These are phyloP conservation scores for Trametes cubensis DNA, from an alignment of 768 basidiomycete species.

Conservation along the genomic window DNA sequence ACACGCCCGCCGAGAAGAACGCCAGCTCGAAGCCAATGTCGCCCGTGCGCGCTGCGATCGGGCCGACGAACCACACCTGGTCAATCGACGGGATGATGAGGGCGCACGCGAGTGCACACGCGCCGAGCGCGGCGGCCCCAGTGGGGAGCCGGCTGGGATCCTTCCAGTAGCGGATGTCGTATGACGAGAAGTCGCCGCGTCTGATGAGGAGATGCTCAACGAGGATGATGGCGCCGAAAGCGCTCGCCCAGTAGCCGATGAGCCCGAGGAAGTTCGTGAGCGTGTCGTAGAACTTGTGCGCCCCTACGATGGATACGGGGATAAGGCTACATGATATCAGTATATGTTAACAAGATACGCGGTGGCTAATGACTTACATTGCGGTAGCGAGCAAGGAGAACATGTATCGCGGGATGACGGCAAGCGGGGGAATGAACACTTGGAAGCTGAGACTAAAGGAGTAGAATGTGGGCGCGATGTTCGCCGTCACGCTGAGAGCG, in stretches of 20 bases:
- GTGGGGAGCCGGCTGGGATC: constrained; percentile 54
- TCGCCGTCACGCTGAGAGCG: constrained; percentile 75
- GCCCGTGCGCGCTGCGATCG: constrained; percentile 62
- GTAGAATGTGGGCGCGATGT: constrained; percentile 84
- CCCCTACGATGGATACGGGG: constrained; percentile 72
- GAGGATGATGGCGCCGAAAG: constrained; percentile 61
- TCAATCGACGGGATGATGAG: constrained; percentile 68
- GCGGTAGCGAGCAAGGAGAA: constrained; percentile 67
- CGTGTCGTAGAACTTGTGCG: constrained; percentile 62
- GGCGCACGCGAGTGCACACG: constrained; percentile 53
- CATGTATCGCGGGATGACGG: constrained; percentile 66
- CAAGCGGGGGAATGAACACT: constrained; percentile 60
- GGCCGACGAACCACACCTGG: constrained; percentile 72
- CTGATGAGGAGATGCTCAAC: constrained; percentile 72
- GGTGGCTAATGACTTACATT: constrained; percentile 49
- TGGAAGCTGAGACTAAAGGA: constrained; percentile 77
- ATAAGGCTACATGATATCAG: constrained; percentile 48
- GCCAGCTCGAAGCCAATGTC: constrained; percentile 75
- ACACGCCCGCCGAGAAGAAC: constrained; percentile 46
- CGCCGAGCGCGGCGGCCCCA: constrained; percentile 61
- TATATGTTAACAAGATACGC: not conserved
- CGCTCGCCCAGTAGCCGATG: constrained; percentile 49
- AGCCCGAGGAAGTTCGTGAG: constrained; percentile 71
- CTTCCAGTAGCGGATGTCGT: constrained; percentile 60
- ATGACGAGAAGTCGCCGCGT: constrained; percentile 46